phyloP scores from a whole-genome alignment of 495 filamentous ascomycete species.

The Penicillium paxilli region DNA sequence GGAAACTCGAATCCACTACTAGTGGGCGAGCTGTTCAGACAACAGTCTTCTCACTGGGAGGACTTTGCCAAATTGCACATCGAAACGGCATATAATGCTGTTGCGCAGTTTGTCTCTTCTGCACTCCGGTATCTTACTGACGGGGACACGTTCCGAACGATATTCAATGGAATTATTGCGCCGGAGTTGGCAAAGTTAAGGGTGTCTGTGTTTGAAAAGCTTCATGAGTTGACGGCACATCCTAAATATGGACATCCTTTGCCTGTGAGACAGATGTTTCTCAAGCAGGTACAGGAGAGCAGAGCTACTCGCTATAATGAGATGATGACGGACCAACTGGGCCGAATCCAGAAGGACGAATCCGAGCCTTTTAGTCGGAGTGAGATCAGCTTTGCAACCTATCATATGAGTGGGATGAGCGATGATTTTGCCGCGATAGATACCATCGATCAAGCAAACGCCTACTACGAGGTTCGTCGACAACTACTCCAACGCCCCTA shows the following conservation, averaged over 20 bases:
- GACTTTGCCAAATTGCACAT: conserved; percentile 26
- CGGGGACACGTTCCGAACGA: conserved; percentile 26
- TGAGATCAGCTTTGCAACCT: too few relatives aligned
- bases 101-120: conserved; percentile 24
- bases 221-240: conserved; percentile 44
- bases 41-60: conserved; percentile 43
- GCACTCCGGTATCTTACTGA: conserved; percentile 28
- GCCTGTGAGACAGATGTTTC: conserved; percentile 41
- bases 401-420: too few relatives aligned
- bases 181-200: conserved; percentile 30
- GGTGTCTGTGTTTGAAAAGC: conserved; percentile 31
- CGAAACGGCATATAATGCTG: conserved; percentile 19
- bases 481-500: not conserved
- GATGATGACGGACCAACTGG: too few relatives aligned
- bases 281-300: conserved; percentile 26
- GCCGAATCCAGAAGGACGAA: too few relatives aligned
- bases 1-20: conserved; percentile 48
- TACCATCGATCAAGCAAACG: conserved; percentile 35
- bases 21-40: conserved; percentile 41
- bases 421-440: conserved; percentile 19
- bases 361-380: too few relatives aligned
- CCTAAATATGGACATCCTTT: conserved; percentile 44
- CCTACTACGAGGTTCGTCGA: conserved; percentile 37
- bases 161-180: conserved; percentile 28
- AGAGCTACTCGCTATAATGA: too few relatives aligned